Base-by-base conservation (phyloP, 2,329 filamentous ascomycete species). In the Colletotrichum spaethianum region DNA sequence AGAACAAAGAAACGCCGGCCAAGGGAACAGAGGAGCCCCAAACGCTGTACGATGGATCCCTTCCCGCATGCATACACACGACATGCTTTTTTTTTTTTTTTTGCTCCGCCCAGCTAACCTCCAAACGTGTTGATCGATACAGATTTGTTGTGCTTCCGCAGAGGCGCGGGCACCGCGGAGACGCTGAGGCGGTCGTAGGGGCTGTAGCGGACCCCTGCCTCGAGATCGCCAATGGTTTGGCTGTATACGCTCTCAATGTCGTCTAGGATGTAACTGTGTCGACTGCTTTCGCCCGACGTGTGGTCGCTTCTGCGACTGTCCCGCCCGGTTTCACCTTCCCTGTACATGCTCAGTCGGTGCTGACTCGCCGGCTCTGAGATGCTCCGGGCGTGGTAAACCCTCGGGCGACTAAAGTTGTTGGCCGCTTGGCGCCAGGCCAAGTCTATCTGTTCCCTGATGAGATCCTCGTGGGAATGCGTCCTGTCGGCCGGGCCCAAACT, bases 381-480 rank as follows among this genome's bases (percentile, higher is more conserved):
- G n/a, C 53, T 46, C 33, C 59, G 40, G 28, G 26, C 31, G 11
- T 60, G 53, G 8, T 31, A 31, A 9, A 28, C 11, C 26, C 48
- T 72, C 48, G 70, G 70, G 18, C 66, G 60, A 38, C 70, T 72
- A 40, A 72, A 72, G 12, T 70, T 72, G 38, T 52, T 55, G 26
- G 42, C 20, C 6, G 55, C 11, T 31, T 53, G 65, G 66, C 28
- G 26, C 33, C 20, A n/a, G 56, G 52, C 28, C n/a, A 36, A 9
- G 23, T 31, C 33, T n/a, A 50, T 20, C 23, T 64, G 66, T 40
- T 69, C 42, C 44, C n/a, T 33, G 6, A 38, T 53, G 5, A 59
- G 65, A n/a, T 38, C 31, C 9, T 36, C 4, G 11, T 33, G 36
- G 9, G 48, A 11, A 18, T 23, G 48, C 63, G 44, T 64, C 60